phyloP scores from a whole-genome alignment of 164 flowering plant species.

The Tinospora cordifolia region DNA sequence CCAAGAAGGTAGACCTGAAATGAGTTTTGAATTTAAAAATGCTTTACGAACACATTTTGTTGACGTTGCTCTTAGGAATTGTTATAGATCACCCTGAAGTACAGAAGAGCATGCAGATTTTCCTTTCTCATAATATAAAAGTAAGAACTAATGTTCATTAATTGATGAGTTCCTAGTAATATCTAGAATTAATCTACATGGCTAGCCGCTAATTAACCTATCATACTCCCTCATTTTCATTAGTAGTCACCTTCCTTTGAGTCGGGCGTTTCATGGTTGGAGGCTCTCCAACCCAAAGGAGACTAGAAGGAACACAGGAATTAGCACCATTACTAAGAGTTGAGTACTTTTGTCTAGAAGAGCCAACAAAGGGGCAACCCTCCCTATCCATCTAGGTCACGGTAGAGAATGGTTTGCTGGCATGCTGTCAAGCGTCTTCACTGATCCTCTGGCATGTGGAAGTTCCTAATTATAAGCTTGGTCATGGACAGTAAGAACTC shows the following conservation, averaged over 20 bases:
- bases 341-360: no score
- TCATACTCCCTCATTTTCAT: not conserved
- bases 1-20: no score
- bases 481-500: slow-evolving; percentile 71
- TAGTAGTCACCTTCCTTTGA: slow-evolving; percentile 8
- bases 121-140: not conserved
- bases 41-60: no score
- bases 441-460: slow-evolving; percentile 68
- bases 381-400: no score
- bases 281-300: no score
- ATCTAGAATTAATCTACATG: not conserved
- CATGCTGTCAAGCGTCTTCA: slow-evolving; percentile 66
- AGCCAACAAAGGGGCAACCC: no score
- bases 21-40: no score
- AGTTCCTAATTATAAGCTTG: slow-evolving; percentile 46
- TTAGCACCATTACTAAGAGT: no score
- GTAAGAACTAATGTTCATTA: not conserved
- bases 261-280: no score
- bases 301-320: no score
- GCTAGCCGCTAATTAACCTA: not conserved
- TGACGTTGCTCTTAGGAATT: not conserved
- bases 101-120: not conserved
- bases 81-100: not conserved
- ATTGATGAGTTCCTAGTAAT: not conserved
- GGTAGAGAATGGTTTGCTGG: slow-evolving; percentile 57